These are phyloP conservation scores for Niebla homalea DNA, from an alignment of 495 filamentous ascomycete species.

Conservation along the genomic window DNA sequence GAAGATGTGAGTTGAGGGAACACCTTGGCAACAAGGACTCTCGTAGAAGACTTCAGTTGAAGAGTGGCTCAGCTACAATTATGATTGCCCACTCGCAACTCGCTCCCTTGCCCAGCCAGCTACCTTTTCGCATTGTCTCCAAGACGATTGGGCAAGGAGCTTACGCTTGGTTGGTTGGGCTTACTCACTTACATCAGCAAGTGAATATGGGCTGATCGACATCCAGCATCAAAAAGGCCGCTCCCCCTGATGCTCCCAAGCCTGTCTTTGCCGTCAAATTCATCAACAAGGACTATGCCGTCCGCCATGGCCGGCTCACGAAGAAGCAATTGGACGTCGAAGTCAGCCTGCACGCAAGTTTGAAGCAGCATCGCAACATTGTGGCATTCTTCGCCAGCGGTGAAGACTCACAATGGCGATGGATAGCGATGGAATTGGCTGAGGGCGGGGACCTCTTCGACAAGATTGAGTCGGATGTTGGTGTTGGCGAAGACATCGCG, in stretches of 20 bases:
- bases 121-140: constrained; percentile 90
- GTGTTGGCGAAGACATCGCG: constrained; percentile 81
- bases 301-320: constrained; percentile 75
- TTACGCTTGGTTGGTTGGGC: constrained; percentile 73
- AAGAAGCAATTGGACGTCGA: constrained; percentile 81
- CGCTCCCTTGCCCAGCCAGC: constrained; percentile 60
- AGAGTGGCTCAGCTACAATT: no score
- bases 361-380: constrained; percentile 81
- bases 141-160: constrained; percentile 93
- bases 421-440: constrained; percentile 97
- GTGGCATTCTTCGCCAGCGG: constrained; percentile 82
- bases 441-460: constrained; percentile 96
- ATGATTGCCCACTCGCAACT: constrained; percentile 67
- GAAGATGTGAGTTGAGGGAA: no score
- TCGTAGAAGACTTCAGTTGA: no score
- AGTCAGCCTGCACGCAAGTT: constrained; percentile 71
- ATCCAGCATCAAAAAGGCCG: constrained; percentile 83
- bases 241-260: constrained; percentile 48
- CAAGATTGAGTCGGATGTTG: constrained; percentile 96
- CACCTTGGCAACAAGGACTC: no score
- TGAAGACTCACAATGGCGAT: constrained; percentile 82
- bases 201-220: constrained; percentile 5
- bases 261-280: constrained; percentile 91
- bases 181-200: background rate
- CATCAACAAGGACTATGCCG: constrained; percentile 91